These are phyloP conservation scores for Leucogyrophana mollusca DNA, from an alignment of 768 basidiomycete genomes.

Conservation along the genomic window DNA sequence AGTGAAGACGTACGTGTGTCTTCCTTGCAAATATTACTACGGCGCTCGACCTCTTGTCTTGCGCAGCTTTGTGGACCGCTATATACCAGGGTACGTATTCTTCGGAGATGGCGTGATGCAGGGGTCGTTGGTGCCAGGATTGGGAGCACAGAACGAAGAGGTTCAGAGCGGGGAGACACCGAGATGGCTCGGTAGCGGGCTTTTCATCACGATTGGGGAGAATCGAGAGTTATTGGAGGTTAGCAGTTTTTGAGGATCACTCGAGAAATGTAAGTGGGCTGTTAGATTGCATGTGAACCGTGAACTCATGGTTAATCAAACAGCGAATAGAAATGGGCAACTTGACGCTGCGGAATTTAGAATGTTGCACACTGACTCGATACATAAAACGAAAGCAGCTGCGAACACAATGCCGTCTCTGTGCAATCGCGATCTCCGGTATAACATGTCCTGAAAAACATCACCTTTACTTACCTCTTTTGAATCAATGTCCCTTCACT, in stretches of 20 bases:
- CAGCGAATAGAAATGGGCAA: too few relatives aligned
- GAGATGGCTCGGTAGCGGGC: conserved; percentile 47
- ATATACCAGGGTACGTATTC: conserved; percentile 92
- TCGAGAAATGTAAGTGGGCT: neutral
- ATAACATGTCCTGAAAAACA: too few relatives aligned
- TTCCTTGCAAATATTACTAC: conserved; percentile 4
- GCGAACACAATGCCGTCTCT: too few relatives aligned
- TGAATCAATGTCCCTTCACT: too few relatives aligned
- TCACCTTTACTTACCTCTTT: too few relatives aligned
- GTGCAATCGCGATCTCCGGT: too few relatives aligned
- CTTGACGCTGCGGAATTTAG: too few relatives aligned
- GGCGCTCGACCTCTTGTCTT: conserved; percentile 3
- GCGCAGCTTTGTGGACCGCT: conserved; percentile 82
- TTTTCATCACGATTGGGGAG: conserved; percentile 55
- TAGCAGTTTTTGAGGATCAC: conserved; percentile 37
- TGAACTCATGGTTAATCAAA: too few relatives aligned
- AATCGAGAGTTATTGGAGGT: conserved; percentile 45
- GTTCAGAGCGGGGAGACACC: conserved; percentile 6
- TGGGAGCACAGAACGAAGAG: conserved; percentile 14
- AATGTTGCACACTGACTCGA: too few relatives aligned
- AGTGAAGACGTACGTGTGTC: conserved; percentile 48
- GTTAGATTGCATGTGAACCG: neutral
- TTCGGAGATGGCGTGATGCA: conserved; percentile 60
- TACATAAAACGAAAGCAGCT: too few relatives aligned
- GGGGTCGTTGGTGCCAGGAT: conserved; percentile 27